These are phyloP conservation scores for Pugionium cornutum DNA, from an alignment of 345 rosid genomes.

Conservation along the genomic window DNA sequence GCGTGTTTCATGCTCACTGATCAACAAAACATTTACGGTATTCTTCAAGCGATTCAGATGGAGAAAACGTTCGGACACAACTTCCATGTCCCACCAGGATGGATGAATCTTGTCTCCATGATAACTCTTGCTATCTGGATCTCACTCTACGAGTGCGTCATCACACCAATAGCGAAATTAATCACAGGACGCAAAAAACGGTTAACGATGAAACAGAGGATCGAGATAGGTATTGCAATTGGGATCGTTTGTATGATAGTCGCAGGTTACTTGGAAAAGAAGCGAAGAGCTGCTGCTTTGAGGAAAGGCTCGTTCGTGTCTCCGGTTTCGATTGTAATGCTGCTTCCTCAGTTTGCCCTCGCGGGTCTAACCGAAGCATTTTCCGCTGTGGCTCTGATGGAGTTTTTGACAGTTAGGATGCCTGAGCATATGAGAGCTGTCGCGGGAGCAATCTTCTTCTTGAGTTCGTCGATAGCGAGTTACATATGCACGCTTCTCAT, in stretches of 20 bases:
- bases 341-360: constrained; percentile 64
- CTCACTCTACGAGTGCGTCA: constrained; percentile 52
- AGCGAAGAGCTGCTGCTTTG: constrained; percentile 49
- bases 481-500: constrained; percentile 52
- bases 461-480: constrained; percentile 59
- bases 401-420: constrained; percentile 61
- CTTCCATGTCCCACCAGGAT: constrained; percentile 61
- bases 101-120: constrained; percentile 69
- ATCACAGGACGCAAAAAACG: constrained; percentile 43
- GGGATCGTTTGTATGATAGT: constrained; percentile 56
- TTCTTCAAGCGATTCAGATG: constrained; percentile 62
- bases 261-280: constrained; percentile 52
- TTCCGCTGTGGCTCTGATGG: constrained; percentile 68
- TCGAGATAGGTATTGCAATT: constrained; percentile 57
- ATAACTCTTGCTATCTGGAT: constrained; percentile 66
- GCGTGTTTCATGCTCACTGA: constrained; percentile 64
- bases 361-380: constrained; percentile 74
- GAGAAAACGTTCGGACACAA: constrained; percentile 41
- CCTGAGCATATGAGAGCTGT: constrained; percentile 78
- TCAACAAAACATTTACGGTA: constrained; percentile 62
- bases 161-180: constrained; percentile 41
- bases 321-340: constrained; percentile 43
- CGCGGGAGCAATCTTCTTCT: constrained; percentile 69
- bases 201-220: constrained; percentile 52
- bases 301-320: constrained; percentile 47